phyloP scores from a whole-genome alignment of 2,329 filamentous ascomycete genomes.

The Monosporascus sp. region DNA sequence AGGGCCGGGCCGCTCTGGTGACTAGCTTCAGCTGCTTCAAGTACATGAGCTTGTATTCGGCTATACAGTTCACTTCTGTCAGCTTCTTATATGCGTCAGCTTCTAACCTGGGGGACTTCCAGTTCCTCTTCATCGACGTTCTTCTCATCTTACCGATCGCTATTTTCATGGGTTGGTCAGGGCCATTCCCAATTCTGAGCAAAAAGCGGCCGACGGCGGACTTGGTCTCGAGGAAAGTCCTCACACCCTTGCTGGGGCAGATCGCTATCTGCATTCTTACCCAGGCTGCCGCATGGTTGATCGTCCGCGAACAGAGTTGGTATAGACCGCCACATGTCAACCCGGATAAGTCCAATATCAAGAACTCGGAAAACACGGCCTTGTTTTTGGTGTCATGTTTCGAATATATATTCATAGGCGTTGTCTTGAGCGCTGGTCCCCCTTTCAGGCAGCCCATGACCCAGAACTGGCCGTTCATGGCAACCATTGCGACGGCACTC shows the following conservation, averaged over 20 bases:
- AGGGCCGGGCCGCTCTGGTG: slow-evolving; percentile 91
- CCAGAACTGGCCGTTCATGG: slow-evolving; percentile 80
- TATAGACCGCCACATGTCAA: slow-evolving; percentile 76
- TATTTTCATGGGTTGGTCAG: slow-evolving; percentile 98
- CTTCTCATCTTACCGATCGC: slow-evolving; percentile 90
- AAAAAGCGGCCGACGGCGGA: slow-evolving; percentile 87
- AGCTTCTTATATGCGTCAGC: slow-evolving; percentile 93
- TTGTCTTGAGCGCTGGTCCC: slow-evolving; percentile 85
- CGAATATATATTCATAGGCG: slow-evolving; percentile 86
- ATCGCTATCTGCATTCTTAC: slow-evolving; percentile 75
- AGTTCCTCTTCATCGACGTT: slow-evolving; percentile 95
- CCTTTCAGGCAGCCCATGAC: slow-evolving; percentile 80
- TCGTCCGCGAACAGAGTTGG: slow-evolving; percentile 77
- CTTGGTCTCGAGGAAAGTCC: slow-evolving; percentile 85
- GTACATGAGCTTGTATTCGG: slow-evolving; percentile 98
- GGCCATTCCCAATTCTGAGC: slow-evolving; percentile 70
- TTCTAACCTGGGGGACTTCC: slow-evolving; percentile 94
- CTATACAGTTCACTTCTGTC: slow-evolving; percentile 97
- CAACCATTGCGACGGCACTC: slow-evolving; percentile 66
- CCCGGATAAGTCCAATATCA: slow-evolving; percentile 73
- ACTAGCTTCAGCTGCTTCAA: slow-evolving; percentile 99
- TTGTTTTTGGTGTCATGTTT: slow-evolving; percentile 89
- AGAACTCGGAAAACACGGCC: slow-evolving; percentile 90
- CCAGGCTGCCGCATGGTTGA: slow-evolving; percentile 68
- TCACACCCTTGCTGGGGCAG: slow-evolving; percentile 84